Base-by-base conservation (phyloP, 129 eudicot genomes). In the Tagetes erecta region DNA sequence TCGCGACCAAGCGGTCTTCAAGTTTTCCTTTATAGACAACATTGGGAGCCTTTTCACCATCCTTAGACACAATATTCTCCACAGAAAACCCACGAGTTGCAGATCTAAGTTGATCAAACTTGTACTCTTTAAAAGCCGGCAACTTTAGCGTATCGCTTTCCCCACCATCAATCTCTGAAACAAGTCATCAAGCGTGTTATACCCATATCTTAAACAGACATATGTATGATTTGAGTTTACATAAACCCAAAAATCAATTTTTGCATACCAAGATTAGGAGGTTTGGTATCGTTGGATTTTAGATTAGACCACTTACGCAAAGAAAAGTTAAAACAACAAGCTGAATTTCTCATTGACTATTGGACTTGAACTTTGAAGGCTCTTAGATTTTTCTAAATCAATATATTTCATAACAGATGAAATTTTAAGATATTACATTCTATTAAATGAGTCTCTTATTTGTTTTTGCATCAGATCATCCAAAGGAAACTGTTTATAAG, bases 11-110 rank as follows among this genome's bases (percentile, higher is more conserved):
- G 31, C 87, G 80, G 63, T 78, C 77, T 75, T 84, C 27, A 20
- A 20, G 27, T 20, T 20, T 20, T 20, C 27, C 27, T 20, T 20
- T 20, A 20, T 20, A 20, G 85, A 92, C 98, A 67, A 92, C 96
- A 89, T 92, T 89, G 0, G 96, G 98, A 4, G 98, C 95, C 38
- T 92, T 92, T 67, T 86, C 96, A 7, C 98, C 96, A 72, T 92
- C 96, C 38, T 87, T 95, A 34, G 96, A 92, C 9, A 92, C 92
- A 78, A 92, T 87, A 74, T 92, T 89, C 14, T 87, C 95, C 31
- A 74, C 82, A 3, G 86, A 80, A 80, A 92, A 92, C 72, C 95
- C 95, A 63, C 74, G 81, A 37, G 96, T 83, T 1, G 95, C 96
- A 64, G 68, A 78, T 78, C 66, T 87, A 39, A 89, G 89, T 71